A percentile compares a stretch with the other conserved stretches of the same genome.
phyloP scores from a whole-genome alignment of 1,284 basidiomycete genomes.

The Ganoderma meredithae region DNA sequence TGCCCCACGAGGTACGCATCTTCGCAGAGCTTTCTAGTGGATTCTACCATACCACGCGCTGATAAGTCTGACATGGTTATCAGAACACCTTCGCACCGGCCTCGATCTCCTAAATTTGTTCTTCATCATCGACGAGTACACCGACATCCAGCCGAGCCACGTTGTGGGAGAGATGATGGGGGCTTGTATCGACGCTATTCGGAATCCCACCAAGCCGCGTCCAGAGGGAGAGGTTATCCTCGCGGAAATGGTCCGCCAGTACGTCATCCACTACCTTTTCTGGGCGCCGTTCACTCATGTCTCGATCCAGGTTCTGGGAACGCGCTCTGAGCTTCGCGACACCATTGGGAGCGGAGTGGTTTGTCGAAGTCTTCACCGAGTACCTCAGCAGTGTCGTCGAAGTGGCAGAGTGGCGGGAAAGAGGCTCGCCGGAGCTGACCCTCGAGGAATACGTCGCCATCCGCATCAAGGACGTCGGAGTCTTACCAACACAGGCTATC shows the following conservation, averaged over 20 bases:
- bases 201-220: constrained; percentile 2
- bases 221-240: not conserved
- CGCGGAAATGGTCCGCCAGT: constrained; percentile 4
- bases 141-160: constrained; percentile 43
- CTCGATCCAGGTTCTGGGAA: constrained; percentile 34
- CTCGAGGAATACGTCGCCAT: constrained; percentile 43
- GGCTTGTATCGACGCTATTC: not conserved
- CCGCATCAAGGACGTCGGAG: constrained; percentile 44
- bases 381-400: constrained; percentile 43
- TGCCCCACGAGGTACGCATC: constrained; percentile 30
- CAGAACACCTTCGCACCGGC: constrained; percentile 33
- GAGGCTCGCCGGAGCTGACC: constrained; percentile 33
- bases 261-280: not conserved
- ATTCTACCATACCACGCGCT: not conserved
- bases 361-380: constrained; percentile 31
- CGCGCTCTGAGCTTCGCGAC: constrained; percentile 22
- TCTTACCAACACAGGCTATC: constrained; percentile 43
- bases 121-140: constrained; percentile 53
- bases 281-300: not conserved
- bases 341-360: constrained; percentile 29
- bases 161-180: constrained; percentile 40
- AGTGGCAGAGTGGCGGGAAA: constrained; percentile 41
- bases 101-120: constrained; percentile 53
- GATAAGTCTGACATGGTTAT: not conserved
- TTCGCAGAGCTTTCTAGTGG: not conserved